These are phyloP conservation scores for Oemleria cerasiformis DNA, from an alignment of 306 rosid species.

Conservation along the genomic window DNA sequence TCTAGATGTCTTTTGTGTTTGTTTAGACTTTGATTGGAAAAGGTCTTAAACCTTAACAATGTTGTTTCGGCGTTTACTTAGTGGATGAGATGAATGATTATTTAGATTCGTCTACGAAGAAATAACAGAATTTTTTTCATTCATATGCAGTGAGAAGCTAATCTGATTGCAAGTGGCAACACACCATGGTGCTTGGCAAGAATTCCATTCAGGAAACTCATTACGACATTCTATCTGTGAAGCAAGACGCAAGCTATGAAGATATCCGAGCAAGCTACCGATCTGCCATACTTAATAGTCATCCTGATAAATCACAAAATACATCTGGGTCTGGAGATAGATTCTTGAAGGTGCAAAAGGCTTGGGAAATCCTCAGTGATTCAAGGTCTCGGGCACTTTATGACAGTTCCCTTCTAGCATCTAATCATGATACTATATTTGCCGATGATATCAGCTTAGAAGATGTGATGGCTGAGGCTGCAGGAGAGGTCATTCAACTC, in stretches of 20 bases:
- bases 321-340: conserved; percentile 38
- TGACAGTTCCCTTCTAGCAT: conserved; percentile 49
- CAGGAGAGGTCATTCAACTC: conserved; percentile 50
- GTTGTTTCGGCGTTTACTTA: background rate
- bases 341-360: conserved; percentile 79
- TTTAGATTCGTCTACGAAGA: background rate
- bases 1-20: background rate
- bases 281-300: conserved; percentile 62
- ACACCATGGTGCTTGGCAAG: conserved; percentile 45
- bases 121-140: background rate
- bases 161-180: conserved; percentile 16
- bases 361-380: conserved; percentile 81
- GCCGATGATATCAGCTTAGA: conserved; percentile 65
- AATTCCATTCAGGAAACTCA: conserved; percentile 50
- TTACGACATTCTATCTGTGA: conserved; percentile 58
- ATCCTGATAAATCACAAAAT: conserved; percentile 71
- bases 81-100: background rate
- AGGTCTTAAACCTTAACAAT: background rate
- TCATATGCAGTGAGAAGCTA: conserved; percentile 21
- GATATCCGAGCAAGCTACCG: conserved; percentile 78
- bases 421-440: conserved; percentile 52
- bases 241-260: conserved; percentile 64
- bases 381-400: conserved; percentile 51
- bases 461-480: conserved; percentile 61
- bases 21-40: background rate